These are phyloP conservation scores for Paramecium pentaurelia DNA, from an alignment of 73 alveolate species.

Conservation along the genomic window DNA sequence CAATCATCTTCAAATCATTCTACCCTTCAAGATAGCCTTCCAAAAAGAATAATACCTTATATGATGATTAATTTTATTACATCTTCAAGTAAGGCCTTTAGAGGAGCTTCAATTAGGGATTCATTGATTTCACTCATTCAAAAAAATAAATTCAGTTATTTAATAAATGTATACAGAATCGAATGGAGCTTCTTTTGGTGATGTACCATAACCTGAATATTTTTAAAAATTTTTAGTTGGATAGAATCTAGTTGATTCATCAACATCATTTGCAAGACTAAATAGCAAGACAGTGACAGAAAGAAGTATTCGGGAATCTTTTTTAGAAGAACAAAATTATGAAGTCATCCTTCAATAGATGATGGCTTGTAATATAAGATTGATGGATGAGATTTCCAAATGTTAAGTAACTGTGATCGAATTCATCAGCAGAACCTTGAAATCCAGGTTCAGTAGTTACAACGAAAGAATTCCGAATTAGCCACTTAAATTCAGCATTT, in stretches of 20 bases:
- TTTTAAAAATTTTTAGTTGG: background rate
- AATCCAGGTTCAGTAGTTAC: background rate
- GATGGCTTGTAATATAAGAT: slow-evolving; percentile 7
- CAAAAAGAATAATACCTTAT: background rate
- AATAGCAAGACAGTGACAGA: slow-evolving; percentile 17
- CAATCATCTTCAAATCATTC: slow-evolving; percentile 36
- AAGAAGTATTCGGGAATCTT: background rate
- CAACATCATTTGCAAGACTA: background rate
- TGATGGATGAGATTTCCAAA: slow-evolving; percentile 1
- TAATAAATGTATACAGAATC: background rate
- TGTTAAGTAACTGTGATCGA: background rate
- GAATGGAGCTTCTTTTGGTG: background rate
- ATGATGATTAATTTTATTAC: background rate
- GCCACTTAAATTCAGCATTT: background rate
- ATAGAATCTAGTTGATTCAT: background rate
- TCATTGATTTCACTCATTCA: slow-evolving; percentile 15
- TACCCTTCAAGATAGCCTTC: slow-evolving; percentile 11
- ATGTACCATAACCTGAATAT: background rate
- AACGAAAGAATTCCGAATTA: background rate
- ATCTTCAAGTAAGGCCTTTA: slow-evolving; percentile 5
- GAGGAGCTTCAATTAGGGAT: slow-evolving; percentile 17
- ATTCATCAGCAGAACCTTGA: background rate
- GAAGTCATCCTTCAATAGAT: background rate
- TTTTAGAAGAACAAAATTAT: background rate
- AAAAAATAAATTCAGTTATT: slow-evolving; percentile 7